Evolutionary conservation across 371 early-diverging fungal species (phyloP), one percentile per base, ranked within the genome.

Genomic region (Umbelopsis sp.): DNA sequence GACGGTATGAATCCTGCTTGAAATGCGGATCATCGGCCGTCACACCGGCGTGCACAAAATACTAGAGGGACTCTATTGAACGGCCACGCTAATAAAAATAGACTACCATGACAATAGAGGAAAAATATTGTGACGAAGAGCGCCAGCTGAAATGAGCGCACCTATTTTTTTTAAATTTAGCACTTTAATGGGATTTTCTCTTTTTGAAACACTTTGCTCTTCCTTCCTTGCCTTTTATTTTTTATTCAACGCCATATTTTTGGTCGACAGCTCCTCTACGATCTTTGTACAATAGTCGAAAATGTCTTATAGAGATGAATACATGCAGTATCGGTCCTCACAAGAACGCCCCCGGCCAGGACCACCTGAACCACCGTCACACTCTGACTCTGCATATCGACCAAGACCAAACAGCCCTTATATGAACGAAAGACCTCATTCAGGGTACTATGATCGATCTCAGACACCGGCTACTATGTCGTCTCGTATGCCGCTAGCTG

Each of bases 261-360:
- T 51, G 22, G 7, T 25, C 52, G 12, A 12, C 24, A 24, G 12
- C 24, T 20, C 52, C 22, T 8, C 52, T 20, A 41, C 12, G 12
- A 41, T 29, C 52, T 50, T 51, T 51, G 52, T 51, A 51, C 24
- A 51, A 24, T 51, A 51, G 25, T 51, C 8, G 57, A 35, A 57
- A 35, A 57, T 57, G 57, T 32, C 57, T 32, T 57, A 57, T 37
- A 57, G 57, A 57, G 57, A 57, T 35, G 57, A 57, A 32, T 57
- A 57, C 29, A 57, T 57, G 32, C 57, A 57, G 7, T 57, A 57
- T 57, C 57, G 57, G 18, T 14, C 57, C 14, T 57, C 57, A 11
- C 18, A 11, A 4, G 57, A 57, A 29, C 35, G 35, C 12, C 35
- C 35, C 14, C 29, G 57, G 9, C 35, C 57, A 29, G 57, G 57